Base-by-base conservation (phyloP, 129 eudicot species). In the Artemisia annua region DNA sequence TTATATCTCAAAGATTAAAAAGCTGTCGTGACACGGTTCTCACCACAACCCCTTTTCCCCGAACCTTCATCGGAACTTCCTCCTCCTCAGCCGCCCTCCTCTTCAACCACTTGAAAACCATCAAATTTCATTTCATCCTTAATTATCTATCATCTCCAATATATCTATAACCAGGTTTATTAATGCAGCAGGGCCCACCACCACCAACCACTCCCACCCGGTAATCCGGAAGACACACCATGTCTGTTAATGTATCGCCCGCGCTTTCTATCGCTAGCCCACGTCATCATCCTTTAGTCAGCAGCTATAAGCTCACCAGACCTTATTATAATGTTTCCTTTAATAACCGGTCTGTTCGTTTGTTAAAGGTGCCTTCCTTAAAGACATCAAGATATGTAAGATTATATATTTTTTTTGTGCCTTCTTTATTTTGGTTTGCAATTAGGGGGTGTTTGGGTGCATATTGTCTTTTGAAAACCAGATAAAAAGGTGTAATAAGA, bases 1-100 rank as follows among this genome's bases (percentile, higher is more conserved):
- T 20, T 20, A 49, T 15, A 50, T 50, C 32, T 0, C 3, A 30
- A 30, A 30, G 35, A 4, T 0, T 28, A 3, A 30, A 30, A 30
- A 30, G 35, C 35, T 30, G 35, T 30, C 35, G 35, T 30, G 35
- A 30, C 35, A 30, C 30, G 0, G 30, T 28, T 3, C 3, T 49
- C 15, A 10, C n/a, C 5, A 50, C 54, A 50, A 15, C 3, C 43
- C 65, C 16, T 26, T 57, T 60, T 60, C 66, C 66, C 11, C 35
- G 14, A 13, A 67, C 39, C 80, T 76, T 76, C 80, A 46, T 58
- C 75, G 75, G 69, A 68, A 53, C 60, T 76, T 75, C 66, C 39
- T 48, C 68, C 66, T 44, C 62, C 74, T 16, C 16, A 68, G 19
- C 39, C 75, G 24, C 17, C 70, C 13, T n/a, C 60, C 15, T 32